A percentile compares a stretch with the other conserved stretches of the same genome.
These are phyloP conservation scores for Backusella luteola DNA, from an alignment of 192 early-diverging fungal species.

Conservation along the genomic window DNA sequence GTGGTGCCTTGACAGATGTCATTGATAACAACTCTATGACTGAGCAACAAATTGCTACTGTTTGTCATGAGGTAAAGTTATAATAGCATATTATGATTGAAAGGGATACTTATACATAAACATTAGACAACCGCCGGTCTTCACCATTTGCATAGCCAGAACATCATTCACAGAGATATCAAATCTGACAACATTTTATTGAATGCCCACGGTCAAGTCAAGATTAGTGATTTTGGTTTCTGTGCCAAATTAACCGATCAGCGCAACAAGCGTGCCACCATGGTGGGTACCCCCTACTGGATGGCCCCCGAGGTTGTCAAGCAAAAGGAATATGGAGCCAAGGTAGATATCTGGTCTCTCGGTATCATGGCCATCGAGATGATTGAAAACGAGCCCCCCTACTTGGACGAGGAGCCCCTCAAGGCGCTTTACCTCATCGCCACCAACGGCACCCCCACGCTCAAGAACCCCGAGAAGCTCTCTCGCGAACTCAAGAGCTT, in stretches of 20 bases:
- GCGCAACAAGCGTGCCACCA: conserved; percentile 79
- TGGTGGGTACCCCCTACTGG: conserved; percentile 90
- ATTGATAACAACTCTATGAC: conserved; percentile 91
- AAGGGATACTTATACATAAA: background rate
- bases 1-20: conserved; percentile 94
- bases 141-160: conserved; percentile 72
- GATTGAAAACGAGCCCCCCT: conserved; percentile 95
- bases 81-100: background rate
- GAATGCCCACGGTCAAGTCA: conserved; percentile 75
- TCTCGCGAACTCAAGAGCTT: conserved; percentile 81
- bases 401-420: conserved; percentile 91
- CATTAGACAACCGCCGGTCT: conserved; percentile 72
- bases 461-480: conserved; percentile 81
- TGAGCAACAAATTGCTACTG: conserved; percentile 92
- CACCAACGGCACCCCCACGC: conserved; percentile 91
- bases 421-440: conserved; percentile 93
- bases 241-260: conserved; percentile 86
- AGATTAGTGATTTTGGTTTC: conserved; percentile 92
- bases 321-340: conserved; percentile 73
- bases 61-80: conserved; percentile 77
- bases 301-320: conserved; percentile 84
- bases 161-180: conserved; percentile 90
- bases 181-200: conserved; percentile 88
- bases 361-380: conserved; percentile 98
- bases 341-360: conserved; percentile 89